Base-by-base conservation (phyloP, 2,329 filamentous ascomycete species). In the Leptographium flavum region DNA sequence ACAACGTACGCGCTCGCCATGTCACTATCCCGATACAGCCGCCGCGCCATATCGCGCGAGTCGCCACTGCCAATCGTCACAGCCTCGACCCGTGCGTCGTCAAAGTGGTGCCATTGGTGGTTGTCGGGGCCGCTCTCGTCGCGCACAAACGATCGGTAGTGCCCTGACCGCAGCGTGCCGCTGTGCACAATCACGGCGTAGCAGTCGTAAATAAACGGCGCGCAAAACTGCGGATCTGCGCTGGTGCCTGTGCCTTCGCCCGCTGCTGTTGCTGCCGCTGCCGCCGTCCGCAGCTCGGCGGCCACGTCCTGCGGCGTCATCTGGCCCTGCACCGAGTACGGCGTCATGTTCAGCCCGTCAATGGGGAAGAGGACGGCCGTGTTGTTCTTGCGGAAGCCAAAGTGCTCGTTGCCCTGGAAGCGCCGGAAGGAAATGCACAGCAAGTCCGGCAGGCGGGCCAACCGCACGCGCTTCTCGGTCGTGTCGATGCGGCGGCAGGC, bases 171-270 rank as follows among this genome's bases (percentile, higher is more conserved):
- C 43, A 83, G 68, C 1, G 71, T 77, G 1, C 65, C 65, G 21
- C 88, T 88, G 59, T 95, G 88, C 50, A 83, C 71, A 45, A 93
- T 76, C 7, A 95, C 82, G 2, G 81, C 90, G 58, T 94, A 95
- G 43, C 84, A 81, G 57, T 94, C 82, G 60, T 95, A 98, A 5
- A 69, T 65, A 56, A 83, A 87, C 0, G 83, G 81, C 1, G 62
- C 63, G 3, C 55, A 53, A 47, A 72, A 69, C 28, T 43, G 44
- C 11, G 47, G 37, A 19, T 49, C 50, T 14, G 44, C 19, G 1
- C 23, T 15, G n/a, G 38, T 15, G 8, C 23, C 32, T 2, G 14
- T 15, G 2, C 21, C 22, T 9, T 35, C 13, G 25, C 17, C 21
- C 19, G 17, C 17, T 27, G 31, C 23, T 17, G 25, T 33, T 33